Evolutionary conservation across 805 yeast species (phyloP).

Genomic region (Lipomyces orientalis): DNA sequence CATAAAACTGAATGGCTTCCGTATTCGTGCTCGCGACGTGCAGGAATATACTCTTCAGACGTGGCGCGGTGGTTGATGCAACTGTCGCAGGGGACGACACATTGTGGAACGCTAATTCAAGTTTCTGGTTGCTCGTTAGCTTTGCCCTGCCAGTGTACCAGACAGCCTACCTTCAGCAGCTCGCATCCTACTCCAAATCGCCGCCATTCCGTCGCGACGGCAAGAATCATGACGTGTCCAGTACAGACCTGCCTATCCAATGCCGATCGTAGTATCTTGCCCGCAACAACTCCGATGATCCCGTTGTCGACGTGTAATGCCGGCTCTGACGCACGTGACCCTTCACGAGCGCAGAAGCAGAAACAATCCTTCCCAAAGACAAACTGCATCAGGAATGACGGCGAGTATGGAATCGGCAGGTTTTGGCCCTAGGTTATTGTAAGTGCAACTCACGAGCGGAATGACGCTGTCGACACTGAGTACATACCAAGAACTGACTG

Average conservation of each 20-base stretch:
- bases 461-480: neutral
- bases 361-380: conserved; percentile 17
- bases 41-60: conserved; percentile 13
- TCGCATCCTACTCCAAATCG: conserved; percentile 26
- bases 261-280: conserved; percentile 12
- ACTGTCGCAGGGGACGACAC: neutral
- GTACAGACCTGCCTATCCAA: neutral
- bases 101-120: conserved; percentile 12
- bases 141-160: neutral
- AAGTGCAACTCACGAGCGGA: neutral
- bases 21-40: conserved; percentile 23
- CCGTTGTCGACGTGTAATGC: neutral
- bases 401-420: conserved; percentile 24
- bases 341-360: conserved; percentile 17
- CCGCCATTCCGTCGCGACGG: conserved; percentile 26
- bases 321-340: neutral
- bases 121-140: neutral
- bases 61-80: neutral
- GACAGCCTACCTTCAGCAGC: conserved; percentile 20
- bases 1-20: conserved; percentile 25
- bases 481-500: neutral
- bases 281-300: conserved; percentile 29
- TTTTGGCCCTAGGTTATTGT: conserved; percentile 11
- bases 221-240: conserved; percentile 34
- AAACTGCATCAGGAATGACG: conserved; percentile 30